Evolutionary conservation across 1,284 basidiomycete genomes (phyloP), one percentile per base, ranked within the genome.

Genomic region (Mycena citricolor): DNA sequence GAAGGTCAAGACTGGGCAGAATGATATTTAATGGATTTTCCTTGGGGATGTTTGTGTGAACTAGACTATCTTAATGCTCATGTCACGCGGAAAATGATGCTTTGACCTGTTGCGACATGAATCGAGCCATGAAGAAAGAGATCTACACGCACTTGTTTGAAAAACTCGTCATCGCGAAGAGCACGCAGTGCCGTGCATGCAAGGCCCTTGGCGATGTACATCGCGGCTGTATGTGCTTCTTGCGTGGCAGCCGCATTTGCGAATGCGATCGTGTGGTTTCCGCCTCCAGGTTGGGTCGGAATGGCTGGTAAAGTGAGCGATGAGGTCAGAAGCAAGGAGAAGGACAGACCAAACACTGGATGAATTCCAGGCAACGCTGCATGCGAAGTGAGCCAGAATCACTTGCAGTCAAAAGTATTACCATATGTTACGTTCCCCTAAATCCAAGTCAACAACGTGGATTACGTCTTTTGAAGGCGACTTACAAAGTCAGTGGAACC

Each of bases 391-490:
- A 20, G 44, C n/a, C 51, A 24, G 49, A 52, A 42, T 41, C 39
- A 21, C 24, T 14, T 16, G 40, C 32, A 39, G 34, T 25, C 32
- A 30, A 13, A 34, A 19, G 32, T 41, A 57, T 68, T 61, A 80
- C 83, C 76, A 50, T 83, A 80, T 36, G 81, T 74, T 34, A 86
- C 72, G 49, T 86, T 86, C 1, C 83, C 83, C 83, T 86, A 42
- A 42, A 39, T 16, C 42, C 14, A 22, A 17, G 40, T 28, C 11
- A 29, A 36, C 35, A 44, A n/a, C n/a, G n/a, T n/a, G 24, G 32
- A 28, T 28, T 14, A 24, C 12, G 6, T 16, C 25, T 24, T 36
- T 31, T 43, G 49, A 32, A 22, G 55, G 25, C 31, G 47, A 69
- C 80, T 66, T 48, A 83, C 81, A 57, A 83, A 83, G 61, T 83